These are phyloP conservation scores for Pouteria glomerata DNA, from an alignment of 148 eudicot species.

Conservation along the genomic window DNA sequence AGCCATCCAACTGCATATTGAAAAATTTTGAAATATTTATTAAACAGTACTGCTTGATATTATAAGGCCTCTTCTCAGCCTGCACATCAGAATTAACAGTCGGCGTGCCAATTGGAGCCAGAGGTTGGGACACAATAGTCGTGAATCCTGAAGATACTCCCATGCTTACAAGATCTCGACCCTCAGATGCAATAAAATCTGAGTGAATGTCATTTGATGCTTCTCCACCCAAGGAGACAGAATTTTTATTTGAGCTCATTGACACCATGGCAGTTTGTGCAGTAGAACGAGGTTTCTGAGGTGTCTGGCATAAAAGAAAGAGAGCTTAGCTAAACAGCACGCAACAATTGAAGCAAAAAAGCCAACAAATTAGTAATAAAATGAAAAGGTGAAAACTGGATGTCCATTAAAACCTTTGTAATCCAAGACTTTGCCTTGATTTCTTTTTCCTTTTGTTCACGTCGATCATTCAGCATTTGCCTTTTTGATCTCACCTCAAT, in stretches of 20 bases:
- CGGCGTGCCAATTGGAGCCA: constrained; percentile 76
- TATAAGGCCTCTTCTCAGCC: constrained; percentile 33
- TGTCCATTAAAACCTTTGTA: constrained; percentile 47
- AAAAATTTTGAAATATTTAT: background rate
- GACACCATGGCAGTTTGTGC: constrained; percentile 30
- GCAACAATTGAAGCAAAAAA: constrained; percentile 2
- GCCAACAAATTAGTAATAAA: background rate
- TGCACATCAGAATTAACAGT: constrained; percentile 42
- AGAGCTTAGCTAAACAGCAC: constrained; percentile 12
- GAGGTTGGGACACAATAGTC: constrained; percentile 39
- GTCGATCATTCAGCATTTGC: constrained; percentile 97
- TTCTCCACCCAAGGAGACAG: constrained; percentile 32
- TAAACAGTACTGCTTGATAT: constrained; percentile 42
- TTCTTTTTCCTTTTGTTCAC: constrained; percentile 94
- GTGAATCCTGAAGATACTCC: constrained; percentile 38
- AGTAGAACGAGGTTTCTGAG: constrained; percentile 44
- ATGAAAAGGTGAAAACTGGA: background rate
- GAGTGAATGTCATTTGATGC: constrained; percentile 25
- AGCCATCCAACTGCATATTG: background rate
- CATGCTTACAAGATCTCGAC: constrained; percentile 26
- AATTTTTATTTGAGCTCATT: constrained; percentile 28
- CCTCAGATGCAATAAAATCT: constrained; percentile 29
- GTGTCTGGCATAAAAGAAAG: constrained; percentile 34
- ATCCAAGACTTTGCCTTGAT: constrained; percentile 67
- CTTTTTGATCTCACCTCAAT: constrained; percentile 97